Evolutionary conservation across 306 rosid genomes (phyloP).

Genomic region (Gynostemma pentaphyllum): DNA sequence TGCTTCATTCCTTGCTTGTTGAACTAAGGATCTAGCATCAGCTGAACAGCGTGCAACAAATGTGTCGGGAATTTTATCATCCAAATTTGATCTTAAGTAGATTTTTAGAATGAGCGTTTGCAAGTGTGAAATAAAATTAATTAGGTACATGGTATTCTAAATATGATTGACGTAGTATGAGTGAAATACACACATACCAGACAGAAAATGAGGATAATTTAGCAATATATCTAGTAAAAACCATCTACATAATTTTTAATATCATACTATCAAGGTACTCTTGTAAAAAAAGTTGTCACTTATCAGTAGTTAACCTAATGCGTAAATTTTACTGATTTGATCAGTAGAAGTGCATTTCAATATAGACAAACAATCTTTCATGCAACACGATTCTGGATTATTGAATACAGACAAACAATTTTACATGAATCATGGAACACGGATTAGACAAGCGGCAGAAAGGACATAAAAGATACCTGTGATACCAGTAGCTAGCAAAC

Average conservation of each 20-base stretch:
- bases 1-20: constrained; percentile 97
- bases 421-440: neutral
- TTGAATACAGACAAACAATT: neutral
- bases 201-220: neutral
- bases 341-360: neutral
- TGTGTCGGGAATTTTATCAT: neutral
- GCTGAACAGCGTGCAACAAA: constrained; percentile 30
- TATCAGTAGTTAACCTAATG: neutral
- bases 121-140: neutral
- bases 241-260: no score
- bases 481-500: constrained; percentile 95
- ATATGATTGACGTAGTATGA: neutral
- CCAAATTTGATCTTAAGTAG: neutral
- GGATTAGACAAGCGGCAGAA: neutral
- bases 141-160: neutral
- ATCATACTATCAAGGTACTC: constrained; percentile 1
- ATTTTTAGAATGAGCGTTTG: neutral
- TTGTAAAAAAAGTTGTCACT: neutral
- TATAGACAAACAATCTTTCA: neutral
- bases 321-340: neutral
- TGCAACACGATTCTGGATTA: no score
- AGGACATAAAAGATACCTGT: constrained; percentile 36
- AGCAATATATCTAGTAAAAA: neutral
- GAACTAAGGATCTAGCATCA: constrained; percentile 93
- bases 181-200: neutral